Base-by-base conservation (phyloP, 305 asterid species). In the Rubia balearica region DNA sequence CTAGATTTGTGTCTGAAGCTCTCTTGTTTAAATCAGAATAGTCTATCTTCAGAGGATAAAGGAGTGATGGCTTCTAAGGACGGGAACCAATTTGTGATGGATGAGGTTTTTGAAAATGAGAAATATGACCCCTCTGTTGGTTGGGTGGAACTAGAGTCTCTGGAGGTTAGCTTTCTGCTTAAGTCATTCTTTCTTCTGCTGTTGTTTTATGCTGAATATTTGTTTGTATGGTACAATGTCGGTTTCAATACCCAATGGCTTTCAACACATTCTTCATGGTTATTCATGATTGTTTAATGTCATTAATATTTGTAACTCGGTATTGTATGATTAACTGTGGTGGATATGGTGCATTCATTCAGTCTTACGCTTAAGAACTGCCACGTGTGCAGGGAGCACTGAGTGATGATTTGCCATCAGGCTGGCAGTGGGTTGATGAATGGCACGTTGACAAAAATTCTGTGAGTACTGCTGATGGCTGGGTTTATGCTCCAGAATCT, bases 401-500 rank as follows among this genome's bases (percentile, higher is more conserved):
- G 77, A 85, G 84, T 77, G 85, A 86, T 70, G 81, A 81, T 75
- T 78, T 89, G 78, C 89, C 96, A 27, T 77, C 94, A 67, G 93
- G 93, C 41, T 89, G 93, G 95, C 86, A 85, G 73, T 90, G 97
- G 97, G 71, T 84, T 83, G 96, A 88, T 76, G 96, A 85, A 74
- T 93, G 98, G 98, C 89, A 75, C 75, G 83, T 93, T 16, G 97
- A 93, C 78, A 77, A 82, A 57, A 77, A 81, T 62, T 79, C 95
- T 40, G 85, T 84, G 74, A 84, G 80, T 68, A 82, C 86, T 57
- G 82, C 84, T 77, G 98, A 90, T 81, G 98, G 98, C 79, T 93
- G 96, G 97, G 90, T 86, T 73, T 93, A 93, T 83, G 96, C 96
- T 77, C 93, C 92, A 59, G 88, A 93, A 68, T 63, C 72, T 71